Evolutionary conservation across 2,329 filamentous ascomycete genomes (phyloP).

Genomic region (Balansia obtecta): DNA sequence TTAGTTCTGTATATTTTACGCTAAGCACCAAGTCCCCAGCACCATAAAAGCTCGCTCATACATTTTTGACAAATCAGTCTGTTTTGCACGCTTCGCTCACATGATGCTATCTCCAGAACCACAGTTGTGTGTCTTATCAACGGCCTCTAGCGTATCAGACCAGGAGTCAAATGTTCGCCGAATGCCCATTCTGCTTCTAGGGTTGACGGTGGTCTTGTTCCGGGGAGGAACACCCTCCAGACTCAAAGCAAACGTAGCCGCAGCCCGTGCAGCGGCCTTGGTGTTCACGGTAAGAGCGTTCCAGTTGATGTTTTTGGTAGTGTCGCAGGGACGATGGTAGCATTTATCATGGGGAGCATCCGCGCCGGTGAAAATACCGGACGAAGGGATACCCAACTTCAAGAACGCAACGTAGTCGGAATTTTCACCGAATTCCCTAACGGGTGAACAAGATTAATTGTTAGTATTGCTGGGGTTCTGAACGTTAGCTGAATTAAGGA

Average conservation of each 20-base stretch:
- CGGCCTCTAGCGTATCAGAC: slow-evolving; percentile 13
- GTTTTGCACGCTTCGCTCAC: background rate
- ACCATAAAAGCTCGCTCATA: background rate
- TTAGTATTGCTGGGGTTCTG: background rate
- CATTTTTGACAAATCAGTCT: background rate
- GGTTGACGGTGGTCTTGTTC: slow-evolving; percentile 17
- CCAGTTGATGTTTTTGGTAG: slow-evolving; percentile 27
- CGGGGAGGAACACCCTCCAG: slow-evolving; percentile 22
- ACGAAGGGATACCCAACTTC: slow-evolving; percentile 22
- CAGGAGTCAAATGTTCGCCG: slow-evolving; percentile 14
- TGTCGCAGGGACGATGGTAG: slow-evolving; percentile 29
- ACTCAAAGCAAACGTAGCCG: slow-evolving; percentile 29
- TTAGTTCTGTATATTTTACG: background rate
- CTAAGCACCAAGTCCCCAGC: background rate
- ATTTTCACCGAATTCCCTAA: slow-evolving; percentile 19
- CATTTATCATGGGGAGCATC: slow-evolving; percentile 20
- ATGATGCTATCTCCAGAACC: slow-evolving; percentile 11
- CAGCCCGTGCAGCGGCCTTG: slow-evolving; percentile 36
- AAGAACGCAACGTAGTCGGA: slow-evolving; percentile 28
- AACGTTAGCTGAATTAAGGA: too few relatives aligned
- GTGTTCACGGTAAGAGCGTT: slow-evolving; percentile 25
- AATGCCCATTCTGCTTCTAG: slow-evolving; percentile 14
- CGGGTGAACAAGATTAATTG: background rate
- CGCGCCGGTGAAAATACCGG: slow-evolving; percentile 27
- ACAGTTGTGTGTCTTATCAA: slow-evolving; percentile 18